These are phyloP conservation scores for Vachellia pachyceras DNA, from an alignment of 306 rosid genomes.

Conservation along the genomic window DNA sequence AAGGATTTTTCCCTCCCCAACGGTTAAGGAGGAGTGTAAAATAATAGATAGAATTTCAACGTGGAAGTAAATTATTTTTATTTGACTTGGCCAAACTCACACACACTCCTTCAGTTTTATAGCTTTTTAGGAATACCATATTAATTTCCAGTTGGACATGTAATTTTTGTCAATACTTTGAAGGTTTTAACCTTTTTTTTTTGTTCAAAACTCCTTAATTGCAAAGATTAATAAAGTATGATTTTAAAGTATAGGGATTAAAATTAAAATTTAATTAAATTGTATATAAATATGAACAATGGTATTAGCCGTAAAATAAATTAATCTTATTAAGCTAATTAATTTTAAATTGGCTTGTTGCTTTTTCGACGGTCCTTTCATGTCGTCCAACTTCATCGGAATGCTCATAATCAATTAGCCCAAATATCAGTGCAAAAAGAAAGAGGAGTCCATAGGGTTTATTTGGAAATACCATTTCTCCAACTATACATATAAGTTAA, in stretches of 20 bases:
- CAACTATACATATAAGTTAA: no score
- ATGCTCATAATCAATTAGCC: constrained; percentile 10
- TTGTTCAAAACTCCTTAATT: no score
- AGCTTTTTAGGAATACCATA: neutral
- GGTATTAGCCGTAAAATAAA: no score
- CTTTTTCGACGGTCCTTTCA: neutral
- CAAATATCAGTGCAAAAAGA: constrained; percentile 1
- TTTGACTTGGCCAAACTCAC: no score
- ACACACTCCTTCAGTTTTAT: neutral
- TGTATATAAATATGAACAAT: no score
- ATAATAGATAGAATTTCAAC: no score
- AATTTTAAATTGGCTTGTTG: neutral
- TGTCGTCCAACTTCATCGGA: constrained; percentile 1
- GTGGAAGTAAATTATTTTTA: no score
- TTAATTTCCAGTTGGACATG: neutral
- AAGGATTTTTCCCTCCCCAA: neutral
- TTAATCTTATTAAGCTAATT: neutral
- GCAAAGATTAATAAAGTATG: no score
- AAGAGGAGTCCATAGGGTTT: neutral
- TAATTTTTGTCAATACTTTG: neutral
- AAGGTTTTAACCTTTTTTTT: no score
- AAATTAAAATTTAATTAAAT: no score
- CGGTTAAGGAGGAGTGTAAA: neutral
- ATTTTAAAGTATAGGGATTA: no score
- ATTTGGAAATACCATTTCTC: no score